Evolutionary conservation across 2,329 filamentous ascomycete genomes (phyloP).

Genomic region (Byssochlamys sp.): DNA sequence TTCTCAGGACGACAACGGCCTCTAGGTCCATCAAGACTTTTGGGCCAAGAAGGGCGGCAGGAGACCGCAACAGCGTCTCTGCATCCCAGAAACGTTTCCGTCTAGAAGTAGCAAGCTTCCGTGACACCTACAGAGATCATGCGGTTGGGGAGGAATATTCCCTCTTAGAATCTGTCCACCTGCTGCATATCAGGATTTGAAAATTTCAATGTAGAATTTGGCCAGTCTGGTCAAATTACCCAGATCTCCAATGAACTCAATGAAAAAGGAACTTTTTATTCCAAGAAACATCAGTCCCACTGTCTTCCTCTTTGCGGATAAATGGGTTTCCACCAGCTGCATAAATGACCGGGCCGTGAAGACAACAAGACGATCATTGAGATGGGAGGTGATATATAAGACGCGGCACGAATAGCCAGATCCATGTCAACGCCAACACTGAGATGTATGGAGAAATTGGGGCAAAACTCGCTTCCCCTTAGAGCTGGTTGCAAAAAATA

Average conservation of each 20-base stretch:
- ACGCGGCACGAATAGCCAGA: neutral
- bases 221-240: neutral
- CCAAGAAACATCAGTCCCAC: neutral
- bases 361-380: neutral
- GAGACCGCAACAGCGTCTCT: neutral
- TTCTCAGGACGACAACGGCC: too few relatives aligned
- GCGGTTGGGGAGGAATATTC: neutral
- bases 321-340: neutral
- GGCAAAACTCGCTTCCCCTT: neutral
- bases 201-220: neutral
- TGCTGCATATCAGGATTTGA: neutral
- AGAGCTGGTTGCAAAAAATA: neutral
- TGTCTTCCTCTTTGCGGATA: neutral
- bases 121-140: neutral
- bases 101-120: neutral
- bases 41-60: neutral
- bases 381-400: neutral
- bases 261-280: neutral
- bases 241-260: neutral
- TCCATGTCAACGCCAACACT: neutral
- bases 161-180: neutral
- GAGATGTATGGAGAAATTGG: neutral
- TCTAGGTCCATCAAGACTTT: neutral
- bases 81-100: neutral
- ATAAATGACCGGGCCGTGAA: neutral